phyloP scores from a whole-genome alignment of 495 filamentous ascomycete genomes.

The Talaromyces borbonicus region DNA sequence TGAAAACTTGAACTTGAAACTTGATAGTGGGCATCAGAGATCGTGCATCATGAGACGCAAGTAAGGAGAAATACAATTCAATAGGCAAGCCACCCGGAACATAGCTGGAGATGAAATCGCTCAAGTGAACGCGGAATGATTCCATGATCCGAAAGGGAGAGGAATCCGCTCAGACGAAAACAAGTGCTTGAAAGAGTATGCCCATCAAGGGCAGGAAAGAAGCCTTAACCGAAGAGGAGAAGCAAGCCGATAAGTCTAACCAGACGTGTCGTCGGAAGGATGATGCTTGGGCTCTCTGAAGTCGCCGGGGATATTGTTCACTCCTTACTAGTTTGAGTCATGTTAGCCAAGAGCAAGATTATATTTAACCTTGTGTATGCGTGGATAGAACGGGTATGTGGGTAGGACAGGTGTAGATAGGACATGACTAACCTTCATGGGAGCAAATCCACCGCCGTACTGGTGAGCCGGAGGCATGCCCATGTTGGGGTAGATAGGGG shows the following conservation, averaged over 20 bases:
- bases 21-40: constrained; percentile 12
- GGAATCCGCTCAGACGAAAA: constrained; percentile 38
- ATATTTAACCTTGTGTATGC: neutral
- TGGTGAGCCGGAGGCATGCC: constrained; percentile 68
- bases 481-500: constrained; percentile 77
- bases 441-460: constrained; percentile 56
- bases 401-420: too few species aligned
- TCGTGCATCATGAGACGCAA: constrained; percentile 10
- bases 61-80: constrained; percentile 9
- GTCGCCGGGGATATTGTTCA: constrained; percentile 10
- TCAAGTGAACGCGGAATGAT: constrained; percentile 8
- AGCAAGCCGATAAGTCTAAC: constrained; percentile 35
- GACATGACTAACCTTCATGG: constrained; percentile 55
- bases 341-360: neutral
- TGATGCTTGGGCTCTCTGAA: constrained; percentile 34
- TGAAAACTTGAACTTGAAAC: too few species aligned
- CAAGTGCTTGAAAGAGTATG: constrained; percentile 38
- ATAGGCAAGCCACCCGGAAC: constrained; percentile 9
- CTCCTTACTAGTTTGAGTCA: constrained; percentile 7
- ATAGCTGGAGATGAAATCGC: constrained; percentile 16
- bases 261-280: constrained; percentile 33
- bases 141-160: constrained; percentile 8
- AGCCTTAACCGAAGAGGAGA: constrained; percentile 28
- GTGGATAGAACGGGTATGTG: too few species aligned
- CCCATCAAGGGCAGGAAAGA: constrained; percentile 39